Evolutionary conservation across 805 yeast species (phyloP), one percentile per base, ranked within the genome.

Genomic region (Hemisphaericaspora nanyangensis): DNA sequence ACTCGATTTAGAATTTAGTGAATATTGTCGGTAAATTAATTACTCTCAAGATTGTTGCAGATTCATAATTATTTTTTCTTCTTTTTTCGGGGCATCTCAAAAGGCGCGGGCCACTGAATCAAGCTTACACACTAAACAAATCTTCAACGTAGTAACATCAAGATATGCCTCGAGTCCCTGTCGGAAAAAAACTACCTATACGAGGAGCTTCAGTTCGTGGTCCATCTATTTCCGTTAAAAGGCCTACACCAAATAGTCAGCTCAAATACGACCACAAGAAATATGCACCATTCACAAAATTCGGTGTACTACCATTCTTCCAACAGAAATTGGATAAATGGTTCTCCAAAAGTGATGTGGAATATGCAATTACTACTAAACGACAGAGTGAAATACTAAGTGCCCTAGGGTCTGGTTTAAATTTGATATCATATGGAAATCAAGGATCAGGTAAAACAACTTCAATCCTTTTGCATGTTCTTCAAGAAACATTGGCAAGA

Each of bases 1-100:
- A 85, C 52, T 82, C 90, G 40, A 68, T 79, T 34, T 81, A 30
- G 32, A 5, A 13, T 11, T 26, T 7, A n/a, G n/a, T n/a, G n/a
- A n/a, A n/a, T n/a, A n/a, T n/a, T n/a, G n/a, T n/a, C n/a, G n/a
- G n/a, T n/a, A n/a, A n/a, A n/a, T n/a, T n/a, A n/a, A n/a, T n/a
- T n/a, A n/a, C n/a, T n/a, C n/a, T n/a, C n/a, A n/a, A n/a, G n/a
- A n/a, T n/a, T n/a, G n/a, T n/a, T n/a, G n/a, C n/a, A n/a, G n/a
- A n/a, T n/a, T n/a, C n/a, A n/a, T n/a, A n/a, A n/a, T n/a, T 17
- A 18, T 22, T 31, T 22, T n/a, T 31, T 17, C 26, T 33, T 7
- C 26, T 7, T 11, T 22, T 11, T 22, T 22, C 11, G 26, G 26
- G 11, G 7, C 26, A 22, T 22, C n/a, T n/a, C n/a, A n/a, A n/a